Base-by-base conservation (phyloP, 495 filamentous ascomycete species). In the Aspergillus haitiensis region DNA sequence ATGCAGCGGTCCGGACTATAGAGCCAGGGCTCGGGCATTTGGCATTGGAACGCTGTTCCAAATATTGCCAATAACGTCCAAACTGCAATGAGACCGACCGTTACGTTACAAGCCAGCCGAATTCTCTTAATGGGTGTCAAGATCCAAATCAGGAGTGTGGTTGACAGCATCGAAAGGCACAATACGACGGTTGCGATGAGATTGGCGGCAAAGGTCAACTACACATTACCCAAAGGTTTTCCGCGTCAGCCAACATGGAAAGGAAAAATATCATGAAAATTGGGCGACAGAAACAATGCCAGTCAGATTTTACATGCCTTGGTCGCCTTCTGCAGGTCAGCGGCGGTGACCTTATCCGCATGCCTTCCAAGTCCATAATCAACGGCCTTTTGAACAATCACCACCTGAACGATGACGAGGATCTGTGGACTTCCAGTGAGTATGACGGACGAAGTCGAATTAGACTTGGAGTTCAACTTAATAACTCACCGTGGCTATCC, bases 401-500 rank as follows among this genome's bases (percentile, higher is more conserved):
- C 59, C 15, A 67, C 60, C 51, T 69, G 58, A 9, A 65, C 10
- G 37, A 71, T 64, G 7, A 62, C 51, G 2, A 72, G 57, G 16
- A 55, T 9, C 65, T 68, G 75, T 75, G 3, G 21, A 3, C 21
- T 27, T 1, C 21, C 3, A 27, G 21, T 27, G 21, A 27, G 3
- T 27, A 27, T 27, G 21, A 27, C 21, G 21, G 1, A 27, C 21
- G 21, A 27, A 27, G 21, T 27, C 3, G 3, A 27, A 27, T 27
- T 27, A 3, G 21, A 3, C 3, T 27, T 27, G 3, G 3, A 27
- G 21, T 1, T 27, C 1, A 45, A n/a, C 8, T 2, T 31, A 48
- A 1, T n/a, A 47, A 74, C 71, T 16, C 18, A 67, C 40, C 50
- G 68, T 33, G 64, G 67, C 73, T 62, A 55, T 63, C 75, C 50